A percentile compares a stretch with the other conserved stretches of the same genome.
Evolutionary conservation across 148 eudicot genomes (phyloP).

Genomic region (Arbutus unedo): DNA sequence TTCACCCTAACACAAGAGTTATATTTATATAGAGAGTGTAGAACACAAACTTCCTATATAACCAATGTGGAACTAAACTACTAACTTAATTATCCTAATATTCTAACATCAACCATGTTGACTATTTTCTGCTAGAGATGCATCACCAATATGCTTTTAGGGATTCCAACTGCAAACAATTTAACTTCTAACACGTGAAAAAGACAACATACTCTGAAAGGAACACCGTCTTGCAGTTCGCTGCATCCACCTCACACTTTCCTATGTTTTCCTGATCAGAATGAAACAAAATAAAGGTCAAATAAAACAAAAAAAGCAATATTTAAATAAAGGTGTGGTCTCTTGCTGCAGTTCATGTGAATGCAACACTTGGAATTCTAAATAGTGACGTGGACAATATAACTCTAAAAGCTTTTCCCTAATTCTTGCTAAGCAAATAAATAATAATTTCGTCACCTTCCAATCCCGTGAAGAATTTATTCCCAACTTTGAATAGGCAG

Average conservation of each 20-base stretch:
- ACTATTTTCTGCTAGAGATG: neutral
- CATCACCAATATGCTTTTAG: slow-evolving; percentile 9
- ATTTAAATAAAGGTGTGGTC: neutral
- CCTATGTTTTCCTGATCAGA: slow-evolving; percentile 70
- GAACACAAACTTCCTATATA: no score
- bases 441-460: neutral
- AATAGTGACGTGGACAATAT: neutral
- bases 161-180: neutral
- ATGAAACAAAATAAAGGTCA: slow-evolving; percentile 17
- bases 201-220: slow-evolving; percentile 69
- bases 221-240: slow-evolving; percentile 64
- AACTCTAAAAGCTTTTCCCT: neutral
- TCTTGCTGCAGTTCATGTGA: neutral
- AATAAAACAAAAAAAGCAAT: neutral
- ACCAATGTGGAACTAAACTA: no score
- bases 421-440: neutral
- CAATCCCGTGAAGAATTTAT: neutral
- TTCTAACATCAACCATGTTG: neutral
- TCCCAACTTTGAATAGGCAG: neutral
- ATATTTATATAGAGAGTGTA: no score
- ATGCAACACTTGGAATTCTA: neutral
- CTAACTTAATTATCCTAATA: no score
- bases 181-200: neutral
- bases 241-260: slow-evolving; percentile 73
- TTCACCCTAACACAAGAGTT: no score